Conservation (phyloP, 106 monocot genomes). For the Dioscorea zingiberensis region DNA sequence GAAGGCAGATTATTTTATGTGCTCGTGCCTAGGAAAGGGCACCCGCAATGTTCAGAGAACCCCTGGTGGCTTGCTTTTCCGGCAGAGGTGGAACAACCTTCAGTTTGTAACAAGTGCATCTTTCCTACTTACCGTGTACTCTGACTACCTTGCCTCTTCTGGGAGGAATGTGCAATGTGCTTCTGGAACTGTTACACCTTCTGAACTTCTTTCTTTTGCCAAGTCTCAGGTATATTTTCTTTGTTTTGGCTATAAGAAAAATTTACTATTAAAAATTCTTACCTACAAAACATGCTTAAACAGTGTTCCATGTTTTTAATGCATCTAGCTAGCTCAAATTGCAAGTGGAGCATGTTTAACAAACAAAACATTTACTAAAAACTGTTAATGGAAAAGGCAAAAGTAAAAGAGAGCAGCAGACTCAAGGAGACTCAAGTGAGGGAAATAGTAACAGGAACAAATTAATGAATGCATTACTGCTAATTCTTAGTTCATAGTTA, state of each 20-base stretch:
- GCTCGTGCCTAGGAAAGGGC: slow-evolving; percentile 78
- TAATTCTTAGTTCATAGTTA: too few species aligned
- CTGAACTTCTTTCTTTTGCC: slow-evolving; percentile 68
- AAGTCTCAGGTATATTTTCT: slow-evolving; percentile 52
- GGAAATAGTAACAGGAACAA: too few species aligned
- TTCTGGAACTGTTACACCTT: slow-evolving; percentile 33
- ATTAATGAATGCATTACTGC: too few species aligned
- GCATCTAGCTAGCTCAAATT: too few species aligned
- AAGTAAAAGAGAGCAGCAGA: too few species aligned
- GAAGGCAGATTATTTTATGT: slow-evolving; percentile 86
- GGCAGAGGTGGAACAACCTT: slow-evolving; percentile 96
- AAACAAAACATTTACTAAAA: too few species aligned
- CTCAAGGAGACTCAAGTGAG: too few species aligned
- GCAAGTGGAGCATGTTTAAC: too few species aligned
- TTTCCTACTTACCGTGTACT: slow-evolving; percentile 82
- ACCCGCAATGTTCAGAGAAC: slow-evolving; percentile 62
- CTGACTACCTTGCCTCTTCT: slow-evolving; percentile 72
- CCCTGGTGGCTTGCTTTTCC: slow-evolving; percentile 79
- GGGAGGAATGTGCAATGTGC: slow-evolving; percentile 38
- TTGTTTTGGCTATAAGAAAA: too few species aligned
- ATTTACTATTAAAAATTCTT: too few species aligned
- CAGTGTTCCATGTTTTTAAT: too few species aligned
- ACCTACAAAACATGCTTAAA: not conserved
- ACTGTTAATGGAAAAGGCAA: too few species aligned
- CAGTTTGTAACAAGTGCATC: slow-evolving; percentile 91